Conservation (phyloP, 805 yeast genomes). For the Candida maltosa region DNA sequence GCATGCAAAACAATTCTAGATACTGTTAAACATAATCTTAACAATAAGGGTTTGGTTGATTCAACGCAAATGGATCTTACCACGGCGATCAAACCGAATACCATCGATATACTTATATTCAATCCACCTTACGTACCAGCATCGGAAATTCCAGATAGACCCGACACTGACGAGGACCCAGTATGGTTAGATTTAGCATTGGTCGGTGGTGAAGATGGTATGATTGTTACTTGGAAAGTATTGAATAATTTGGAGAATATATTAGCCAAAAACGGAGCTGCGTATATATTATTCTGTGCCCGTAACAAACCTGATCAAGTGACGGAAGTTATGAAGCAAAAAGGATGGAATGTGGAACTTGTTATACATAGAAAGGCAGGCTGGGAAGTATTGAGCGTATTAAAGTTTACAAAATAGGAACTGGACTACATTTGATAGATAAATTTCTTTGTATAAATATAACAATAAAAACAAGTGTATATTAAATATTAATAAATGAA, state of each 20-base stretch:
- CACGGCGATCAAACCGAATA: constrained; percentile 38
- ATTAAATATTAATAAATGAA: too few species aligned
- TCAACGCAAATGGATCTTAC: constrained; percentile 57
- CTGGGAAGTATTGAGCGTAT: constrained; percentile 87
- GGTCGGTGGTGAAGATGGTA: constrained; percentile 86
- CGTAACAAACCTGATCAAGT: constrained; percentile 76
- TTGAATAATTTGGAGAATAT: constrained; percentile 51
- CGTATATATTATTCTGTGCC: constrained; percentile 89
- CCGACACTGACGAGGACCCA: constrained; percentile 42
- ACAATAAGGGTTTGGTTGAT: constrained; percentile 15
- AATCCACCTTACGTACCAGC: constrained; percentile 98
- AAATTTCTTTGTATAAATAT: too few species aligned
- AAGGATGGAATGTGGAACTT: constrained; percentile 52
- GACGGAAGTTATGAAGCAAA: constrained; percentile 39
- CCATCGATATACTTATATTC: constrained; percentile 74
- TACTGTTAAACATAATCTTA: constrained; percentile 20
- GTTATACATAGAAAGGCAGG: constrained; percentile 80
- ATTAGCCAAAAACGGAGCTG: constrained; percentile 62
- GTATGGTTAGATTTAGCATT: constrained; percentile 88
- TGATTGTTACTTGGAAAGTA: constrained; percentile 74
- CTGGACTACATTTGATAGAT: too few species aligned
- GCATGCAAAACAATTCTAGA: constrained; percentile 52
- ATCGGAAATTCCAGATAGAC: constrained; percentile 62
- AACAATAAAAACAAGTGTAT: too few species aligned
- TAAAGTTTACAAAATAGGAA: constrained; percentile 43